phyloP scores from a whole-genome alignment of 208 protist species.

The Vickermania ingenoplastis region DNA sequence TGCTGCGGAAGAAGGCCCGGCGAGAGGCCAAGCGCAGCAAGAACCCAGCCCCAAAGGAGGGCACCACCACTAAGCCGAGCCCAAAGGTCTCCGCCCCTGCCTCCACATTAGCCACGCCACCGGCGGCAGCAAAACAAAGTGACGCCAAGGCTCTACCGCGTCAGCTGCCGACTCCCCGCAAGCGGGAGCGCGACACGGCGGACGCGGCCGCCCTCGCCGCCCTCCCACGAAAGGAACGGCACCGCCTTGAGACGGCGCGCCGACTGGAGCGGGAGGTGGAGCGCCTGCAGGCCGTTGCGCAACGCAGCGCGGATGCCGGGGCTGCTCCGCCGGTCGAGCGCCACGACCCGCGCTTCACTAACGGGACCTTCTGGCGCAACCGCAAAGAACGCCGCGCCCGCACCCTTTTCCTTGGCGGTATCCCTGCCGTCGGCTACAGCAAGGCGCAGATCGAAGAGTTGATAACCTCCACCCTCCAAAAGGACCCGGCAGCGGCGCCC shows the following conservation, averaged over 20 bases:
- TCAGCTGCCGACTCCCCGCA: not conserved
- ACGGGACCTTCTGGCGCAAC: slow-evolving; percentile 78
- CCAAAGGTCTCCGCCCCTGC: too few relatives aligned
- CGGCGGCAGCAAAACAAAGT: not conserved
- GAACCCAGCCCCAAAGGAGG: not conserved
- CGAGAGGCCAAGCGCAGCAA: slow-evolving; percentile 60
- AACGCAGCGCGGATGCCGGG: slow-evolving; percentile 1
- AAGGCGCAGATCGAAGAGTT: slow-evolving; percentile 47
- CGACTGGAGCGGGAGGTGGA: slow-evolving; percentile 51
- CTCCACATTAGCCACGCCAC: not conserved
- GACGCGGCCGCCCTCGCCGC: slow-evolving; percentile 12
- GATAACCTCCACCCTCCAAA: slow-evolving; percentile 45
- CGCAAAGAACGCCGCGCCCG: slow-evolving; percentile 69
- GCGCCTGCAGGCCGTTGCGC: slow-evolving; percentile 18
- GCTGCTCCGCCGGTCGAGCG: slow-evolving; percentile 13
- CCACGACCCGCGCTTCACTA: slow-evolving; percentile 75
- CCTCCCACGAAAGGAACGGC: slow-evolving; percentile 55
- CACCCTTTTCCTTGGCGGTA: slow-evolving; percentile 76
- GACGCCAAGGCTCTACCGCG: not conserved
- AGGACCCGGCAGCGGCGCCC: slow-evolving; percentile 13
- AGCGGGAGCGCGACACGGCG: not conserved
- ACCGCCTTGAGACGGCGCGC: slow-evolving; percentile 33
- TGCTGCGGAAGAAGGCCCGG: slow-evolving; percentile 71
- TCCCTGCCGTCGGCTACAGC: slow-evolving; percentile 42
- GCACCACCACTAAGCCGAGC: not conserved